phyloP scores from a whole-genome alignment of 2,329 filamentous ascomycete genomes.

The Aspergillus sclerotialis region DNA sequence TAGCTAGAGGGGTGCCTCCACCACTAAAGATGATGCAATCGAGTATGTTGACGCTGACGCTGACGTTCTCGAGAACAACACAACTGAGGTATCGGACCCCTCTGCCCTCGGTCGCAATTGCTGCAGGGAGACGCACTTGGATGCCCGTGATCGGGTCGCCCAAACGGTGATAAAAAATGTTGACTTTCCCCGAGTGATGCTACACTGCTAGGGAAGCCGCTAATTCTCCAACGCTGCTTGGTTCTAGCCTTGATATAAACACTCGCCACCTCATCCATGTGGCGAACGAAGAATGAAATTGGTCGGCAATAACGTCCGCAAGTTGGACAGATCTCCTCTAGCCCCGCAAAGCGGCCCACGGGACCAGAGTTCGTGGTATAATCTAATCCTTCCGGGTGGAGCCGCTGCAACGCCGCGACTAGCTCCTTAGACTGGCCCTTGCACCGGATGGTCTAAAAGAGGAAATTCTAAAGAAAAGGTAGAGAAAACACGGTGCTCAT shows the following conservation, averaged over 20 bases:
- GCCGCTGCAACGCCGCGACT: constrained; percentile 7
- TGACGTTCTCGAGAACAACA: too few species aligned
- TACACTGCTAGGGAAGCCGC: constrained; percentile 6
- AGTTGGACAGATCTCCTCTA: constrained; percentile 2
- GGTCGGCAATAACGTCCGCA: constrained; percentile 6
- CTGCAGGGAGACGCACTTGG: constrained; percentile 2
- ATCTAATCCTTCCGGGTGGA: constrained; percentile 10
- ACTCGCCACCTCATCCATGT: constrained; percentile 4
- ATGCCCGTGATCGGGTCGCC: constrained; percentile 2
- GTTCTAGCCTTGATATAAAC: constrained; percentile 5
- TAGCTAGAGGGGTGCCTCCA: too few species aligned
- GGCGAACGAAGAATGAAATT: constrained; percentile 3
- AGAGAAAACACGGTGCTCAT: too few species aligned
- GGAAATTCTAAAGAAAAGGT: too few species aligned
- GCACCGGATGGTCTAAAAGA: constrained; percentile 8
- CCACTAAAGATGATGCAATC: too few species aligned
- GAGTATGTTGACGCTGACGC: too few species aligned
- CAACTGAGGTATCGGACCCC: not conserved
- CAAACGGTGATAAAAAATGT: constrained; percentile 4
- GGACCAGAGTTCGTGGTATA: constrained; percentile 8
- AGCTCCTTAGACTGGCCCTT: constrained; percentile 9
- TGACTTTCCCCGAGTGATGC: constrained; percentile 4
- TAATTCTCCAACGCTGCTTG: constrained; percentile 7
- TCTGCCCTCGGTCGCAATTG: too few species aligned
- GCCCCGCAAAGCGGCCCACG: constrained; percentile 2